Conservation (phyloP, 352 stramenopile species). For the Pythium aphanidermatum region DNA sequence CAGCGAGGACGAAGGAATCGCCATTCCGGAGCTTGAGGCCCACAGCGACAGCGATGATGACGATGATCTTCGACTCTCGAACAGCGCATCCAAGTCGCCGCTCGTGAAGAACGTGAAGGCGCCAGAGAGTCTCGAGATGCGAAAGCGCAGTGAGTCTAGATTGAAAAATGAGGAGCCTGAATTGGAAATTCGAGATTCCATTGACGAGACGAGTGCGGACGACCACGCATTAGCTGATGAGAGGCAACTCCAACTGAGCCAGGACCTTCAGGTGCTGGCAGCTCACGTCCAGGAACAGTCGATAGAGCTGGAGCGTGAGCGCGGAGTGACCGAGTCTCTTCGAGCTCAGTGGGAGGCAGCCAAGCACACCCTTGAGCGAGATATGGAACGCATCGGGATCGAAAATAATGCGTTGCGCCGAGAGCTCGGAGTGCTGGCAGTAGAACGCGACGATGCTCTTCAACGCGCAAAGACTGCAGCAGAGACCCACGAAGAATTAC, state of each 20-base stretch:
- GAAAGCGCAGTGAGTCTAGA: no score
- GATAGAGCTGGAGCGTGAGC: slow-evolving; percentile 20
- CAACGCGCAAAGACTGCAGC: slow-evolving; percentile 13
- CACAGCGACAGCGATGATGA: no score
- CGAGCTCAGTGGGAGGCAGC: not conserved
- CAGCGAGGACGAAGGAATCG: no score
- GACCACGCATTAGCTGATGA: not conserved
- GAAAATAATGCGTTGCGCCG: slow-evolving; percentile 43
- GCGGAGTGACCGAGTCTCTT: slow-evolving; percentile 15
- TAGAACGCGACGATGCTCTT: slow-evolving; percentile 23
- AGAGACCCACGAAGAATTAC: slow-evolving; percentile 48
- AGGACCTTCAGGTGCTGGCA: slow-evolving; percentile 51
- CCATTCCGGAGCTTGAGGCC: no score
- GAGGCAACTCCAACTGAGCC: slow-evolving; percentile 31
- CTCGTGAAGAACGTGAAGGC: no score
- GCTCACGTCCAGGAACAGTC: slow-evolving; percentile 45
- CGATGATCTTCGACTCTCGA: no score
- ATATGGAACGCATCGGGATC: slow-evolving; percentile 30
- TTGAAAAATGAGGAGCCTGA: no score
- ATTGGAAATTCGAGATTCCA: no score
- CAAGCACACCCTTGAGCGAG: slow-evolving; percentile 14
- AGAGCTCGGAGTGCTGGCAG: slow-evolving; percentile 22
- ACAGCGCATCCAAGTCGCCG: no score
- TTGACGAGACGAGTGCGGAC: no score
- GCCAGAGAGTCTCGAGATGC: no score